Base-by-base conservation (phyloP, 2,329 filamentous ascomycete species). In the Ascochyta fabae region DNA sequence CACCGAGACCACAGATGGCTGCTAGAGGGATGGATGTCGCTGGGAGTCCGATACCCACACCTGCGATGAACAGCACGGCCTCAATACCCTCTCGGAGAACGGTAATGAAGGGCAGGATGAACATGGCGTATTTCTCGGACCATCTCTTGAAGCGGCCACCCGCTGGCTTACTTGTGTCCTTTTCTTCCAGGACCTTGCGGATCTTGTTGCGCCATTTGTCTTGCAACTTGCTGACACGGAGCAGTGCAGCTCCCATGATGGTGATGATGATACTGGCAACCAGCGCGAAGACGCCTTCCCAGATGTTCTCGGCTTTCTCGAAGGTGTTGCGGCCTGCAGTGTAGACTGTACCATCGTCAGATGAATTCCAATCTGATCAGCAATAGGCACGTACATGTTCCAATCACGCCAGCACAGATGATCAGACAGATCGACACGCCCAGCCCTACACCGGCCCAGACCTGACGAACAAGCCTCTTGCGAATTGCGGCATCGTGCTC, bases 181-280 rank as follows among this genome's bases (percentile, higher is more conserved):
- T 79, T 10, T 81, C 72, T 62, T 90, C 86, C 27, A 95, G 77
- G 2, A 89, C 86, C 66, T 84, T 85, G 16, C 88, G 85, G 23
- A 96, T 85, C 84, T 95, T 95, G 66, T 88, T 79, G n/a, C 87
- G 85, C 92, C 92, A 96, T 77, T 95, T 95, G 59, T 89, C 87
- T 73, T 92, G 90, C 74, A 95, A 84, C 76, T 94, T 95, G 58
- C 87, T 89, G 51, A 96, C 84, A 24, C 92, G 88, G 7, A 96
- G 84, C 27, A 96, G 84, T 4, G 90, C 91, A 29, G 87, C 88
- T 26, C 92, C 92, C 80, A 96, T 88, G 58, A 92, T 65, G 33
- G 89, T 89, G 76, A 96, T 95, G 77, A 96, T 92, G 62, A 95
- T 63, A 16, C 86, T 82, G 3, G 92, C 91, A 46, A 95, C 73